phyloP scores from a whole-genome alignment of 2,329 filamentous ascomycete genomes.

The Arthrobotrys pseudoclavata region DNA sequence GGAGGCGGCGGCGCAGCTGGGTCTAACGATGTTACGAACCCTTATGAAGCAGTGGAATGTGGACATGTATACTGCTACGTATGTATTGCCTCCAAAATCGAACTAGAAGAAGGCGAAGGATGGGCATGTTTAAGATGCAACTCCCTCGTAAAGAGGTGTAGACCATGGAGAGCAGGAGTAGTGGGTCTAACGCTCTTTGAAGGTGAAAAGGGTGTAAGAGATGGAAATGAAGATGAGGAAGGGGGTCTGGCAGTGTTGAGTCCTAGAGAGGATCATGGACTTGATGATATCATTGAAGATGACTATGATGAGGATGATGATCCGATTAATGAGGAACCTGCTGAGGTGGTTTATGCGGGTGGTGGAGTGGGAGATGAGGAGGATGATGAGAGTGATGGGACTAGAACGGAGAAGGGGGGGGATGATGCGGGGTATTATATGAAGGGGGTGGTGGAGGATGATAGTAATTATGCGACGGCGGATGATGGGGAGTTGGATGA shows the following conservation, averaged over 20 bases:
- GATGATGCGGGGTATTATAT: conserved; percentile 63
- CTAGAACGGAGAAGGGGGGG: conserved; percentile 58
- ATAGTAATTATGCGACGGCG: conserved; percentile 55
- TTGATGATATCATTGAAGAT: conserved; percentile 64
- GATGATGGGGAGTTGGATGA: conserved; percentile 56
- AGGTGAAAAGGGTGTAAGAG: conserved; percentile 65
- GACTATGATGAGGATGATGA: conserved; percentile 62
- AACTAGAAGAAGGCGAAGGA: conserved; percentile 92
- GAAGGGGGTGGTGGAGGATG: conserved; percentile 61
- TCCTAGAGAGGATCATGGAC: conserved; percentile 62
- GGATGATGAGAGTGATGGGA: conserved; percentile 60
- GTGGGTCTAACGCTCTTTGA: conserved; percentile 71
- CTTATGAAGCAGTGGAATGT: conserved; percentile 90
- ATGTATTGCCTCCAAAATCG: conserved; percentile 88
- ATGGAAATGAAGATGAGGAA: conserved; percentile 71
- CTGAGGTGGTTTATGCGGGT: conserved; percentile 53
- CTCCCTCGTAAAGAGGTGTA: conserved; percentile 84
- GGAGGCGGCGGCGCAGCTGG: conserved; percentile 65
- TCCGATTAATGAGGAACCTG: conserved; percentile 53
- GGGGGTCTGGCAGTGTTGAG: conserved; percentile 68
- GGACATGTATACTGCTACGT: conserved; percentile 96
- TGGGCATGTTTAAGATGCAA: conserved; percentile 93
- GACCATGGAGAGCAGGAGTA: conserved; percentile 92
- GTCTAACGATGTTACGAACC: conserved; percentile 96
- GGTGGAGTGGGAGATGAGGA: conserved; percentile 54